Evolutionary conservation across 768 basidiomycete genomes (phyloP), one percentile per base, ranked within the genome.

Genomic region (Leccinum arenicola): DNA sequence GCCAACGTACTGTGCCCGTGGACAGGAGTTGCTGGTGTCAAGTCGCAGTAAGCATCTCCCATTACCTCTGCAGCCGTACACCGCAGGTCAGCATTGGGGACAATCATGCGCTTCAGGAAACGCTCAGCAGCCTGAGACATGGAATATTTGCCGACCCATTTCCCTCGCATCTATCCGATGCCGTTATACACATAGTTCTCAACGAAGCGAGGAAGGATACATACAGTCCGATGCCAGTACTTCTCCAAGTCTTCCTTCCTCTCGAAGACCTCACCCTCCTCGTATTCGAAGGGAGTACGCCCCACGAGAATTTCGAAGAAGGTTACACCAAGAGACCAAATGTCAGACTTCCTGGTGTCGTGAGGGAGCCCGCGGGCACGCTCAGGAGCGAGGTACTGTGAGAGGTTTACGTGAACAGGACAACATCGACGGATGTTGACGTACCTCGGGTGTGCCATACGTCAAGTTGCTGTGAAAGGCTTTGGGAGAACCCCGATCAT

Each of bases 251-350:
- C 90, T 47, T 90, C 91, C 66, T 88, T 86, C 14, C 85, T 88
- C 8, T 80, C 75, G 63, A 95, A 88, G 60, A 88, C 81, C 67
- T 95, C 91, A 7, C 86, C 85, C 63, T 92, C 90, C 43, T 83
- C 81, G 62, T 89, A 70, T 71, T 95, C 91, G 68, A 98, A 98
- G 2, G 95, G 95, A 2, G 96, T 98, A 10, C 96, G 82, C 1
- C 95, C 95, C 23, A 88, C 78, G 33, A 98, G 82, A 61, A 99
- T 91, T 73, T 99, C 96, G 70, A 97, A 99, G 72, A 98, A 91
- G 0, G 95, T 93, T 27, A 96, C 78, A 50, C 88, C 89, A 3
- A 91, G 84, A n/a, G 89, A 86, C 87, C 89, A 92, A 49, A 93
- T 77, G 62, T 90, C 96, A 1, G 91, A 89, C 74, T 94, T 91